Base-by-base conservation (phyloP, 257 asterid genomes). In the Anisodus acutangulus region DNA sequence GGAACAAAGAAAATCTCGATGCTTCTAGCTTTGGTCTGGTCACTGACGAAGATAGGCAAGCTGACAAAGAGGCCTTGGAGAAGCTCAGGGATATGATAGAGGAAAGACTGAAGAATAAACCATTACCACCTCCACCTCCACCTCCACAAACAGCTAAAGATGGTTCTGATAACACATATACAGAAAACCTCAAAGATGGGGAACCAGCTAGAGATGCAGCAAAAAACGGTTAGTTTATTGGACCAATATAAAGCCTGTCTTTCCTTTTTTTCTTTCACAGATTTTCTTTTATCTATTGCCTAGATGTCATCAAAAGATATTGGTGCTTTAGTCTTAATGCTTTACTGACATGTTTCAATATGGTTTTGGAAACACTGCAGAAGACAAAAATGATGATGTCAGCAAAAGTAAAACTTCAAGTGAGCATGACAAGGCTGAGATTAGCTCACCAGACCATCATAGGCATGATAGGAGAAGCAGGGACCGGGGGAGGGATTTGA, bases 51-150 rank as follows among this genome's bases (percentile, higher is more conserved):
- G 98, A 93, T 91, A 90, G 87, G 85, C 88, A 90, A 85, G 92
- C 92, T 82, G 99, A 97, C 83, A 87, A 86, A 47, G 97, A 88
- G 86, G 95, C 93, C 83, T 83, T 84, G 87, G 97, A 90, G 82
- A 93, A 95, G 90, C 90, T 97, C 82, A 90, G 86, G 39, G 90
- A 86, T 82, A 91, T 97, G 96, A 78, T 94, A 84, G 98, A 95
- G 87, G 99, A 97, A 92, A 92, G 99, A 86, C 79, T 95, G 90
- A 97, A 88, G 91, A 93, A 83, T 89, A 93, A 87, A 69, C 99
- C 98, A 69, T 90, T 93, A 76, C 98, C 98, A 10, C 99, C 99
- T 62, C 99, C 96, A 69, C 97, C 94, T 76, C 91, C 97, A 16
- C 95, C 92, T 49, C 86, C 90, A 19, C 93, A 79, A 78, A 71